Conservation (phyloP, 2,329 filamentous ascomycete genomes). For the Apiospora sp. region DNA sequence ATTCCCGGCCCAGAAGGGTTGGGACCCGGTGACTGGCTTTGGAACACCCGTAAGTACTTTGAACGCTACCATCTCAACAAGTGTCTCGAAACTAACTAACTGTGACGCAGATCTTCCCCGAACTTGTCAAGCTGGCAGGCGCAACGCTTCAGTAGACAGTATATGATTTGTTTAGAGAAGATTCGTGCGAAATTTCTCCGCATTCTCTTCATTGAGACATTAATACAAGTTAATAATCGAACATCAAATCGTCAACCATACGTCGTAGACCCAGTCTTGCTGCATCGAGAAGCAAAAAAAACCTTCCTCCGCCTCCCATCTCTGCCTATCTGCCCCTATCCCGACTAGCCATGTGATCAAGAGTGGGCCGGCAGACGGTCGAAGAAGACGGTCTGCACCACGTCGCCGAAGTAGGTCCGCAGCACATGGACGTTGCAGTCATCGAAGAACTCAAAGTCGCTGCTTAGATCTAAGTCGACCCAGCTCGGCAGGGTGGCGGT, state of each 20-base stretch:
- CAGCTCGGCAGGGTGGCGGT: not conserved
- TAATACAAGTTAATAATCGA: not conserved
- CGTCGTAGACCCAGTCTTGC: not conserved
- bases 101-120: not conserved
- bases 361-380: not conserved
- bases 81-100: not conserved
- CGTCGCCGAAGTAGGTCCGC: not conserved
- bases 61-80: not conserved
- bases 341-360: not conserved
- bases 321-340: not conserved
- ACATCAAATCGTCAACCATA: not conserved
- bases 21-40: conserved; percentile 47
- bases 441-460: not conserved
- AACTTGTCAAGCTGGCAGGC: conserved; percentile 6
- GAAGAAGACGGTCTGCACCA: not conserved
- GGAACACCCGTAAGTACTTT: conserved; percentile 40
- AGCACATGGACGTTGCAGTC: not conserved
- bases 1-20: conserved; percentile 42
- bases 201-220: not conserved
- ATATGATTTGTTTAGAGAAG: not conserved
- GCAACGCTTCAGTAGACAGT: not conserved
- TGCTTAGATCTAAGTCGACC: not conserved
- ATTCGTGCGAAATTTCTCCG: no score
- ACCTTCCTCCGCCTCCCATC: not conserved
- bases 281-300: not conserved